Conservation (phyloP, 2,329 filamentous ascomycete species). For the Fusarium sp. region DNA sequence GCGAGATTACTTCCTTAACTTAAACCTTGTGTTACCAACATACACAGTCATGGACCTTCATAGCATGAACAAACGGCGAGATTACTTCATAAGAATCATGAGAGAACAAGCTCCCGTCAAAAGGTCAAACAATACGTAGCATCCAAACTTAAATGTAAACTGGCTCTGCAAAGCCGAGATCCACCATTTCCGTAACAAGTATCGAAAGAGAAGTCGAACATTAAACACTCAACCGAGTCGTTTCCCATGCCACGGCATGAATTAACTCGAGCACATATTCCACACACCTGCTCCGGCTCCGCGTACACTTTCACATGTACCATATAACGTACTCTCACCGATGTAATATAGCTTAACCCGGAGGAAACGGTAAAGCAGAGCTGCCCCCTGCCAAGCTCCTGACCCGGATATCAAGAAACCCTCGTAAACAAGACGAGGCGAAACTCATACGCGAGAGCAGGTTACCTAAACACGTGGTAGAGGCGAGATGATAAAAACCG, state of each 20-base stretch:
- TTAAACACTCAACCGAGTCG: neutral
- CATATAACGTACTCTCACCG: neutral
- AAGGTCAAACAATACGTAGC: neutral
- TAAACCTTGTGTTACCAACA: neutral
- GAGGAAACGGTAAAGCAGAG: neutral
- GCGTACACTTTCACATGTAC: neutral
- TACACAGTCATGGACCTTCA: neutral
- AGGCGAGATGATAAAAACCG: neutral
- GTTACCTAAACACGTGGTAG: neutral
- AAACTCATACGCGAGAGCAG: neutral
- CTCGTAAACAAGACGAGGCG: neutral
- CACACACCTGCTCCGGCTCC: neutral
- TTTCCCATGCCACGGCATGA: neutral
- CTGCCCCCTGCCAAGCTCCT: neutral
- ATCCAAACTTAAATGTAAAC: neutral
- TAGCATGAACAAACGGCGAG: neutral
- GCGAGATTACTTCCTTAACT: neutral
- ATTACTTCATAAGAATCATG: neutral
- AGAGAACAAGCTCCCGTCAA: neutral
- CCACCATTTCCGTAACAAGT: neutral
- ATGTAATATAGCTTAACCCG: neutral
- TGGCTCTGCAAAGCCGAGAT: neutral
- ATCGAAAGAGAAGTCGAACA: neutral
- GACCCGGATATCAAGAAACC: neutral
- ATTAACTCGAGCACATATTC: neutral